Conservation (phyloP, 192 early-diverging fungal genomes). For the Rhizophagus prolifer region DNA sequence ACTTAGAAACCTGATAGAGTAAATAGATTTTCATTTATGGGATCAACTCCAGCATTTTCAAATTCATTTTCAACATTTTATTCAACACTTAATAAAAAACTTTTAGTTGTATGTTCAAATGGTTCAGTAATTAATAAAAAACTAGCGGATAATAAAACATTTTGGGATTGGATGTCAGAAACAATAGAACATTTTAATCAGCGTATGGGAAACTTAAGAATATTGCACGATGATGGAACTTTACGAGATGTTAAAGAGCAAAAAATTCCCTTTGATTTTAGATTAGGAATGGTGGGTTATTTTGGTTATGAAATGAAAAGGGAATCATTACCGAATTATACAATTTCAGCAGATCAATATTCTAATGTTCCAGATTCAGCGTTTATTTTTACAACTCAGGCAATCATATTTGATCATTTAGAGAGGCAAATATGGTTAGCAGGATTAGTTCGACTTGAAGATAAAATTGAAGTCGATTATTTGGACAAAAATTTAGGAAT, state of each 20-base stretch:
- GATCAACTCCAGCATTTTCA: conserved; percentile 29
- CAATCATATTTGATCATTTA: conserved; percentile 72
- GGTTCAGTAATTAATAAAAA: conserved; percentile 1
- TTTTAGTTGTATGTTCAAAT: conserved; percentile 3
- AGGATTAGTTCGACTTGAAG: conserved; percentile 34
- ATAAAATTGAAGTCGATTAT: not conserved
- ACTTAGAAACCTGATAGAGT: conserved; percentile 37
- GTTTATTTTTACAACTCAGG: conserved; percentile 74
- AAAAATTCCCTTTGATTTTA: conserved; percentile 55
- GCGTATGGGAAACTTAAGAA: conserved; percentile 19
- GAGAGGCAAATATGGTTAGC: conserved; percentile 40
- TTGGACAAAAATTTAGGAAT: conserved; percentile 20
- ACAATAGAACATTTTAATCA: conserved; percentile 37
- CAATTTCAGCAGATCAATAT: conserved; percentile 39
- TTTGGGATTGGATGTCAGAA: conserved; percentile 68
- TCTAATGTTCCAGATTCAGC: conserved; percentile 63
- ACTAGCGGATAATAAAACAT: conserved; percentile 38
- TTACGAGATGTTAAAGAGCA: conserved; percentile 18
- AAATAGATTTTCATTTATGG: conserved; percentile 70
- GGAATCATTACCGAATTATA: conserved; percentile 64
- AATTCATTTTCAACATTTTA: conserved; percentile 32
- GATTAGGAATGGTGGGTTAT: conserved; percentile 86
- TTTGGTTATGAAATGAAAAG: conserved; percentile 94
- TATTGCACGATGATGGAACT: conserved; percentile 30
- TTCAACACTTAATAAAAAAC: not conserved